Conservation (phyloP, 2,329 filamentous ascomycete genomes). For the Colletotrichum theobromicola region DNA sequence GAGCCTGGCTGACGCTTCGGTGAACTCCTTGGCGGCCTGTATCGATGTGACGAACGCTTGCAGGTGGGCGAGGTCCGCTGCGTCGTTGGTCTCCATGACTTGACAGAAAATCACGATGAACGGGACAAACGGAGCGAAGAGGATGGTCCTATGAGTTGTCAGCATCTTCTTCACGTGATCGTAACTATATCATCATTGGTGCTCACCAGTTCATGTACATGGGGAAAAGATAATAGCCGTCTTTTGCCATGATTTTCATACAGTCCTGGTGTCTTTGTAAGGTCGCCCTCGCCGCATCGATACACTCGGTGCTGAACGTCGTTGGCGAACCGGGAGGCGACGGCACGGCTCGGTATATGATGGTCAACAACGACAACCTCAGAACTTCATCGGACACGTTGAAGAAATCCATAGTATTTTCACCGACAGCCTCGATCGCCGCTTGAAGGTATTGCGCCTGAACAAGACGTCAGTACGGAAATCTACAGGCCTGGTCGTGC, state of each 20-base stretch:
- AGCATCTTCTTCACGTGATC: neutral
- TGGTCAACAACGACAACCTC: slow-evolving; percentile 43
- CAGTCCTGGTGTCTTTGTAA: slow-evolving; percentile 45
- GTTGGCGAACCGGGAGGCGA: slow-evolving; percentile 27
- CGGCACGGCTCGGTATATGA: slow-evolving; percentile 48
- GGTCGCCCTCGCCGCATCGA: slow-evolving; percentile 45
- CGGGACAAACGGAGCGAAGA: slow-evolving; percentile 57
- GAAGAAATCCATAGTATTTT: slow-evolving; percentile 38
- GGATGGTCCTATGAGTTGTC: slow-evolving; percentile 39
- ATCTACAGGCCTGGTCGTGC: neutral
- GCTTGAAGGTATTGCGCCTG: slow-evolving; percentile 3
- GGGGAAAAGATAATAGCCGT: slow-evolving; percentile 40
- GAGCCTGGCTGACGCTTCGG: slow-evolving; percentile 56
- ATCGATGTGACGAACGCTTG: slow-evolving; percentile 56
- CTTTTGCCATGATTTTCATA: slow-evolving; percentile 40
- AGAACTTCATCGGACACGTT: slow-evolving; percentile 46
- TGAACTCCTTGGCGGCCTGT: slow-evolving; percentile 49
- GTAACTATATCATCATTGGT: neutral
- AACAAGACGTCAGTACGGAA: slow-evolving; percentile 23
- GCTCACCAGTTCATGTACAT: slow-evolving; percentile 49
- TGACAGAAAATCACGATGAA: slow-evolving; percentile 60
- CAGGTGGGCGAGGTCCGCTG: slow-evolving; percentile 50
- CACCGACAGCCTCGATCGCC: slow-evolving; percentile 23
- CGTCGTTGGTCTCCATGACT: slow-evolving; percentile 49
- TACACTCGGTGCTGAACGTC: slow-evolving; percentile 47